Evolutionary conservation across 108 stramenopile species (phyloP).

Genomic region (Skeletonema menzelii): DNA sequence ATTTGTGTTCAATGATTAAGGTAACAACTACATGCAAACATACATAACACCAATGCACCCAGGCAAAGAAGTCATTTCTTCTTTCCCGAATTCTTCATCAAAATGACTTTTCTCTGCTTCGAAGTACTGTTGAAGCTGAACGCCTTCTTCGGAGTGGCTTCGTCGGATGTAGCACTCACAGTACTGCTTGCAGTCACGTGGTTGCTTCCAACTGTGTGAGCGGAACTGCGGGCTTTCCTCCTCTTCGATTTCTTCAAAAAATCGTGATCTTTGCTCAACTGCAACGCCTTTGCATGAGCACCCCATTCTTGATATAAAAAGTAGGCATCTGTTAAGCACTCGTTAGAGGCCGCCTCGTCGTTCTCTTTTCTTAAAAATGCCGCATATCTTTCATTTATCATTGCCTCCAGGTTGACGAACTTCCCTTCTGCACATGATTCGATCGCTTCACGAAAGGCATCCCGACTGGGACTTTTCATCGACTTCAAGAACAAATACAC

Average conservation of each 20-base stretch:
- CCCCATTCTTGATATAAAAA: slow-evolving; percentile 45
- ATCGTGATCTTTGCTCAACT: slow-evolving; percentile 1
- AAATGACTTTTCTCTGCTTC: background rate
- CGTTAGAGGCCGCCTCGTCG: background rate
- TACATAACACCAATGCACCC: background rate
- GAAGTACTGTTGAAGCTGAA: background rate
- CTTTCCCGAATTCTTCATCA: background rate
- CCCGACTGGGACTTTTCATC: slow-evolving; percentile 8
- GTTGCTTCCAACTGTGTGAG: background rate
- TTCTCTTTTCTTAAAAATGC: slow-evolving; percentile 11
- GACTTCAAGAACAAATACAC: slow-evolving; percentile 21
- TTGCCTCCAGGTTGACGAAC: slow-evolving; percentile 30
- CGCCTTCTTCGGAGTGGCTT: background rate
- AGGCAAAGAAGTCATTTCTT: background rate
- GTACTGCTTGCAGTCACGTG: background rate
- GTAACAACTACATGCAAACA: background rate
- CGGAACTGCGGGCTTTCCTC: background rate
- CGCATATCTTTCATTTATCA: slow-evolving; percentile 37
- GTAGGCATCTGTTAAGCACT: slow-evolving; percentile 13
- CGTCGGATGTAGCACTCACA: background rate
- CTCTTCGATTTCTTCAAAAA: background rate
- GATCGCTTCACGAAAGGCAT: slow-evolving; percentile 28
- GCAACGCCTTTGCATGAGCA: slow-evolving; percentile 9
- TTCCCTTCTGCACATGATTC: slow-evolving; percentile 19
- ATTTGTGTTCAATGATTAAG: too few relatives aligned